Percentiles rank a stretch among this genome's conserved stretches.
Conservation (phyloP, 1,139 yeast genomes). For the Meyerozyma carpophila region DNA sequence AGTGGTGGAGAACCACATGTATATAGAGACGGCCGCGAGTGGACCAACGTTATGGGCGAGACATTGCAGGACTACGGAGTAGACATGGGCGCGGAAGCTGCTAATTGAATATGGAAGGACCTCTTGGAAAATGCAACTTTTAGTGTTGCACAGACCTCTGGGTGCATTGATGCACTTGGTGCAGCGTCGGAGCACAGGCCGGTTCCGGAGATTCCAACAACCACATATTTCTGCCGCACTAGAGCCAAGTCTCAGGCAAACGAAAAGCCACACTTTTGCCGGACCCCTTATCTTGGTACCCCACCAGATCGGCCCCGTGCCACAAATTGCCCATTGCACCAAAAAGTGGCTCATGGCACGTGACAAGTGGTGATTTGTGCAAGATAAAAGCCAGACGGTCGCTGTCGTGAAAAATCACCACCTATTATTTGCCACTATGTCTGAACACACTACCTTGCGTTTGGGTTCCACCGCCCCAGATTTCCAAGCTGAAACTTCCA, state of each 20-base stretch:
- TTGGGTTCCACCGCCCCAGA: conserved; percentile 78
- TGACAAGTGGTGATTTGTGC: conserved; percentile 1
- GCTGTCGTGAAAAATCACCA: not conserved
- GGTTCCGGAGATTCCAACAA: too few relatives aligned
- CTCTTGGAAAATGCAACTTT: too few relatives aligned
- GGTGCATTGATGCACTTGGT: too few relatives aligned
- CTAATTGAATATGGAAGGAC: too few relatives aligned
- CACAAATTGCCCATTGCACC: not conserved
- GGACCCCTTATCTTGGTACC: not conserved
- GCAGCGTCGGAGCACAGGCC: too few relatives aligned
- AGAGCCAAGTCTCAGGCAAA: too few relatives aligned
- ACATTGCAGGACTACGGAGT: conserved; percentile 81
- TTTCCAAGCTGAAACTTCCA: conserved; percentile 67
- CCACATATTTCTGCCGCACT: too few relatives aligned
- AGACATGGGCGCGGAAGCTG: conserved; percentile 59
- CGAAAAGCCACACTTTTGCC: not conserved
- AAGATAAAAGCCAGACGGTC: not conserved
- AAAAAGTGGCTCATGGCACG: conserved; percentile 1
- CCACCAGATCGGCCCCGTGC: not conserved
- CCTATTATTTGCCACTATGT: not conserved
- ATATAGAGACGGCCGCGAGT: conserved; percentile 26
- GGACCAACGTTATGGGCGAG: conserved; percentile 84
- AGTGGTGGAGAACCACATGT: conserved; percentile 17
- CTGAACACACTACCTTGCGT: conserved; percentile 19
- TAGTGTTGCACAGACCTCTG: too few relatives aligned